phyloP scores from a whole-genome alignment of 441 rosid species.

The Adansonia rubrostipa region DNA sequence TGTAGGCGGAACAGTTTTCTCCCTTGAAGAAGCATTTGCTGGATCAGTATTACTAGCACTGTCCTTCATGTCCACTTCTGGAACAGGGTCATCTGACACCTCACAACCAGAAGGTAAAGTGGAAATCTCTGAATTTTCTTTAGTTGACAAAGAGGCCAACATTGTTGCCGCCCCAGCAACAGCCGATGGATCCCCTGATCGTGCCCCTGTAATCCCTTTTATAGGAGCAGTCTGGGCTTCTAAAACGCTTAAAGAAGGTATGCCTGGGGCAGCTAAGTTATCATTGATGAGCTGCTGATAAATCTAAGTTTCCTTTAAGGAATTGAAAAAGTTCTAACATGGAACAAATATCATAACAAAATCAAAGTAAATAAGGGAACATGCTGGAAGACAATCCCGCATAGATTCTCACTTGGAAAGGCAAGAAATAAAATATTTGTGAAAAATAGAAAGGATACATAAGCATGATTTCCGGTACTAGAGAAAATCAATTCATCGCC shows the following conservation, averaged over 20 bases:
- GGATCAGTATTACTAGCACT: slow-evolving; percentile 57
- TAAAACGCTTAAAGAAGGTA: slow-evolving; percentile 65
- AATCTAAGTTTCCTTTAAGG: slow-evolving; percentile 71
- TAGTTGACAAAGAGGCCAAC: slow-evolving; percentile 83
- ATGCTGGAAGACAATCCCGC: slow-evolving; percentile 11
- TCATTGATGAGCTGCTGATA: slow-evolving; percentile 81
- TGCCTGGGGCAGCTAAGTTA: slow-evolving; percentile 62
- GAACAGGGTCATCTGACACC: slow-evolving; percentile 50
- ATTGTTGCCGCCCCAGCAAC: slow-evolving; percentile 92
- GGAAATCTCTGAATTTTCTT: slow-evolving; percentile 64
- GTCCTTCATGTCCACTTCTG: slow-evolving; percentile 78
- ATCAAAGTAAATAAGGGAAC: slow-evolving; percentile 20
- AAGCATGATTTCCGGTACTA: slow-evolving; percentile 75
- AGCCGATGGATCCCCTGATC: slow-evolving; percentile 86
- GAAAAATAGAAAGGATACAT: slow-evolving; percentile 75
- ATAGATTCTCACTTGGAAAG: not conserved
- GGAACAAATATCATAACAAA: slow-evolving; percentile 20
- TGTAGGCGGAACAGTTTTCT: slow-evolving; percentile 56
- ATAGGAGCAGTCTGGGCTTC: slow-evolving; percentile 75
- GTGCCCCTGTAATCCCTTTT: slow-evolving; percentile 75
- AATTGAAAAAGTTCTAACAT: slow-evolving; percentile 24
- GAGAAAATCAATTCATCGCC: slow-evolving; percentile 95
- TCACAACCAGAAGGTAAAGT: slow-evolving; percentile 61
- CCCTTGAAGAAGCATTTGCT: slow-evolving; percentile 55
- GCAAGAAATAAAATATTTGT: not conserved